These are phyloP conservation scores for Cymbopogon flexuosus DNA, from an alignment of 202 grass and related monocot species.

Conservation along the genomic window DNA sequence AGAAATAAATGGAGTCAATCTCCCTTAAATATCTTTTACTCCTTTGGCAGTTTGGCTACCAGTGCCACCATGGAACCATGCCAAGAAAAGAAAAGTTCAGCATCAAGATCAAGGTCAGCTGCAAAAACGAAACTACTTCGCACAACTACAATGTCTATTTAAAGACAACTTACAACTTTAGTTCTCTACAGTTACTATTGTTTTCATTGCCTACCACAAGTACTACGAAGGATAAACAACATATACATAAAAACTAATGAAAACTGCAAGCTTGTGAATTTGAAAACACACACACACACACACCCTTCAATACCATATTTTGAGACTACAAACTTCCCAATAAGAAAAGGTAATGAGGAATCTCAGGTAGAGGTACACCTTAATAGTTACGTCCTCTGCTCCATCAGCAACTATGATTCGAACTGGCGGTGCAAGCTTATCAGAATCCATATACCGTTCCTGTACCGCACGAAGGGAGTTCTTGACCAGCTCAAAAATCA, in stretches of 20 bases:
- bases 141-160: background rate
- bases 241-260: background rate
- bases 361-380: constrained; percentile 48
- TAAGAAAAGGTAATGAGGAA: background rate
- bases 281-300: background rate
- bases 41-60: background rate
- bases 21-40: background rate
- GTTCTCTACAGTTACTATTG: background rate
- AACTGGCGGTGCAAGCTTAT: constrained; percentile 70
- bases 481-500: constrained; percentile 96
- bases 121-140: background rate
- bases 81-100: background rate
- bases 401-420: constrained; percentile 96
- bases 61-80: background rate
- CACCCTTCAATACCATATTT: background rate
- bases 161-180: background rate
- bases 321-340: background rate
- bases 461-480: constrained; percentile 95
- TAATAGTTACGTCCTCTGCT: constrained; percentile 92
- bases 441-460: constrained; percentile 80
- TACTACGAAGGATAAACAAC: background rate
- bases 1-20: background rate
- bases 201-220: background rate
- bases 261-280: constrained; percentile 12
- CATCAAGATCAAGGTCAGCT: background rate